Base-by-base conservation (phyloP, 768 basidiomycete species). In the Leccinum longicurvipes region DNA sequence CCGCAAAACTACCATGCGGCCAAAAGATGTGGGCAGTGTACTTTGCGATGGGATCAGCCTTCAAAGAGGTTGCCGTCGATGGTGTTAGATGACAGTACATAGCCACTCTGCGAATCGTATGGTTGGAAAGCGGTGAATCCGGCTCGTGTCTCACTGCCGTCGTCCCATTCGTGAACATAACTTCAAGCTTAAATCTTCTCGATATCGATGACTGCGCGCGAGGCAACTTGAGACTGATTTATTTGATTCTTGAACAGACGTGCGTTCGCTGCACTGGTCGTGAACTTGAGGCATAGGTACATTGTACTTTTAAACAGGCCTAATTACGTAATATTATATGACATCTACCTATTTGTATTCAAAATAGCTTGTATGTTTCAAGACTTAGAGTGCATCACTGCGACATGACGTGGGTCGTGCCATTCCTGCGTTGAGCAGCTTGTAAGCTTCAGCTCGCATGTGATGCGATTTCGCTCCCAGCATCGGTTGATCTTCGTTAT, bases 71-170 rank as follows among this genome's bases (percentile, higher is more conserved):
- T 50, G 2, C 56, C 25, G 10, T 50, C 11, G 25, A 44, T 42
- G 6, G 10, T 41, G 17, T 59, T 32, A 23, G 17, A 29, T 23
- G 6, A n/a, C 10, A 29, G 32, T 9, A 36, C 0, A 25, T 24
- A 14, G 11, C 6, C 23, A 15, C 32, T 29, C 11, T 41, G 42
- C 5, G 48, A 31, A 25, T 25, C n/a, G 25, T 56, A 56, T 32
- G 44, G 10, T 55, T n/a, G 44, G 25, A 56, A 56, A 19, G 36
- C 54, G 1, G 54, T 49, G 31, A 51, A 50, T 58, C 56, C 23
- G 9, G 27, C 49, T 10, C 12, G 24, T 8, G 24, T 45, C 32
- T 58, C 42, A 7, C n/a, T n/a, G 23, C 42, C 3, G 9, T 47
- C 7, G 49, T 59, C 45, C 44, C 36, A 4, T 47, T 58, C 19